Base-by-base conservation (phyloP, 177 flowering plant species). In the Vitis hybrid region DNA sequence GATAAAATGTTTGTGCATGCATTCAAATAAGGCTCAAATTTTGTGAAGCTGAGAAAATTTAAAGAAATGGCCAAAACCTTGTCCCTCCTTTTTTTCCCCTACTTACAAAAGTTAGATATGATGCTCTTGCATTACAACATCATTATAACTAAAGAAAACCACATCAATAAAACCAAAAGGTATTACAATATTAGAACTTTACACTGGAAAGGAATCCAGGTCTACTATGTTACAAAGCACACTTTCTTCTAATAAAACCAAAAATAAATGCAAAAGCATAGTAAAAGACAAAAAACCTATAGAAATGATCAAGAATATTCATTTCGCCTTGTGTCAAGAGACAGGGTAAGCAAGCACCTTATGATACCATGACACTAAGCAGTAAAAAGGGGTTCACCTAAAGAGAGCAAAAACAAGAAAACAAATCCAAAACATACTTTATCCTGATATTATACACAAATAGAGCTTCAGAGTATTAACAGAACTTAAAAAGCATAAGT, bases 401-500 rank as follows among this genome's bases (percentile, higher is more conserved):
- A 20, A 15, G 44, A 49, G 14, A 44, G 6, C 19, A 3, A 8
- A 3, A 51, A 70, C 65, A 69, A 67, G n/a, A 38, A 2, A 17
- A 54, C 3, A 70, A 14, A 57, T 38, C 22, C 15, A 56, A 62
- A 59, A 61, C n/a, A 28, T 65, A 65, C 57, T 19, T 18, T 50
- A 52, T 50, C 31, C 28, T 12, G 19, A 19, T 4, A 51, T 65
- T 65, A 3, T 24, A 24, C 28, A 49, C 55, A 13, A 3, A 20
- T 18, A 19, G 7, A 17, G 31, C 57, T 51, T 18, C 5, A 19
- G 33, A 5, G 3, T 31, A 56, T 67, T 31, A 62, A 73, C 19
- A 33, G 8, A n/a, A 38, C 2, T 62, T 14, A 17, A 67, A 57
- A 31, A 18, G 53, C 51, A 67, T 56, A 73, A 70, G 54, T 60